A percentile compares a stretch with the other conserved stretches of the same genome.
phyloP scores from a whole-genome alignment of 108 stramenopile species.

The Pseudonitzschia pungens region DNA sequence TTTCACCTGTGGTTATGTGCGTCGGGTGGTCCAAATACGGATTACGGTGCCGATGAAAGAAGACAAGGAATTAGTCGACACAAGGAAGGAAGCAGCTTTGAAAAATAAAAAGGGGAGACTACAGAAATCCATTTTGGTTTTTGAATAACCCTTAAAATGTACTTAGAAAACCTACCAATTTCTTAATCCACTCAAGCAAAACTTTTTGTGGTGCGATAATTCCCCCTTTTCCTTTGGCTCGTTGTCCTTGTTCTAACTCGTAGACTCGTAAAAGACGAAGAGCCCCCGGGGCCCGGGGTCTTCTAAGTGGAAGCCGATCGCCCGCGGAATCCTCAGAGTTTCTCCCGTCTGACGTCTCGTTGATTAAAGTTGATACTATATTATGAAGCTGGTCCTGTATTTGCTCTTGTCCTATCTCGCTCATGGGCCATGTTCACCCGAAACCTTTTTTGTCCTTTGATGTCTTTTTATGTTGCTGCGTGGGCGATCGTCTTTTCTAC shows the following conservation, averaged over 20 bases:
- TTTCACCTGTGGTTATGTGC: background rate
- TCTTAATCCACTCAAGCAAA: conserved; percentile 35
- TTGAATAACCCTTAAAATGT: background rate
- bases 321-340: conserved; percentile 26
- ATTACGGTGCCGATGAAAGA: background rate
- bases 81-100: background rate
- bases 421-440: conserved; percentile 75
- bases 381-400: conserved; percentile 31
- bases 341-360: conserved; percentile 18
- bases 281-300: conserved; percentile 49
- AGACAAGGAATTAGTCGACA: conserved; percentile 7
- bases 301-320: conserved; percentile 26
- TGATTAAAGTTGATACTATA: conserved; percentile 22
- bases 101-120: background rate
- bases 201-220: conserved; percentile 44
- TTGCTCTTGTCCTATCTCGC: conserved; percentile 49
- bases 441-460: conserved; percentile 5
- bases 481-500: background rate
- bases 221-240: conserved; percentile 29
- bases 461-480: conserved; percentile 8
- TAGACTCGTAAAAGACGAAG: conserved; percentile 46
- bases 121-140: background rate
- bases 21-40: background rate
- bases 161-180: conserved; percentile 52
- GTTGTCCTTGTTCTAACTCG: conserved; percentile 30